Evolutionary conservation across 371 early-diverging fungal genomes (phyloP).

Genomic region (Rhizopus sp.): DNA sequence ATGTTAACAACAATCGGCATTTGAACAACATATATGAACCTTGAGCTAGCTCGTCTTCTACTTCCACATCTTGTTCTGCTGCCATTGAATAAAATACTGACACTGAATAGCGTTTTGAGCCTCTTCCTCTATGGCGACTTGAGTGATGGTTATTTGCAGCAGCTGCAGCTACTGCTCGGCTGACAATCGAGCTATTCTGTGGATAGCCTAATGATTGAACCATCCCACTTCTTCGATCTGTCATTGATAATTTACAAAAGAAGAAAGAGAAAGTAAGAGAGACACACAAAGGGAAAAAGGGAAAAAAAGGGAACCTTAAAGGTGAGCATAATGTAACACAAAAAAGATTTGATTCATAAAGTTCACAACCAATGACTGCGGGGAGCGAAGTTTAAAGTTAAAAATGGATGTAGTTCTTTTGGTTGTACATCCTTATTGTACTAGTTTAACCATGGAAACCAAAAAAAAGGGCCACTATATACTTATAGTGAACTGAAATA

Average conservation of each 20-base stretch:
- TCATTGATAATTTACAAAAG: conserved; percentile 16
- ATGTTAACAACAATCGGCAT: not conserved
- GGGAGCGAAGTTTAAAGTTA: not conserved
- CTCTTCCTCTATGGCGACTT: conserved; percentile 22
- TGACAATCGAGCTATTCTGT: conserved; percentile 37
- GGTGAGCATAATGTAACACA: not conserved
- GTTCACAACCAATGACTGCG: no score
- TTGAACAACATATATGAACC: conserved; percentile 19
- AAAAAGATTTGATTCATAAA: not conserved
- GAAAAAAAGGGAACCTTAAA: not conserved
- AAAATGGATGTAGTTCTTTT: not conserved
- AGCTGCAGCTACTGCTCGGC: conserved; percentile 43
- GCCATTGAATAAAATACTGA: conserved; percentile 89
- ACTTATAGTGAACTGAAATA: no score
- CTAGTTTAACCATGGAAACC: no score
- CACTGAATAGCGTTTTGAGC: conserved; percentile 77
- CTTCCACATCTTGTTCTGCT: conserved; percentile 89
- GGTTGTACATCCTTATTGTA: no score
- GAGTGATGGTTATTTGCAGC: conserved; percentile 42
- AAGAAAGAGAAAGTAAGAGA: not conserved
- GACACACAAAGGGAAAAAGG: not conserved
- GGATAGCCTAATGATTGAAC: conserved; percentile 41
- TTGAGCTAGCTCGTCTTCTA: conserved; percentile 88
- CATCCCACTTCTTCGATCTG: conserved; percentile 51
- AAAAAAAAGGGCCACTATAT: no score